Evolutionary conservation across 768 basidiomycete species (phyloP), one percentile per base, ranked within the genome.

Genomic region (Lenzites betulinus): DNA sequence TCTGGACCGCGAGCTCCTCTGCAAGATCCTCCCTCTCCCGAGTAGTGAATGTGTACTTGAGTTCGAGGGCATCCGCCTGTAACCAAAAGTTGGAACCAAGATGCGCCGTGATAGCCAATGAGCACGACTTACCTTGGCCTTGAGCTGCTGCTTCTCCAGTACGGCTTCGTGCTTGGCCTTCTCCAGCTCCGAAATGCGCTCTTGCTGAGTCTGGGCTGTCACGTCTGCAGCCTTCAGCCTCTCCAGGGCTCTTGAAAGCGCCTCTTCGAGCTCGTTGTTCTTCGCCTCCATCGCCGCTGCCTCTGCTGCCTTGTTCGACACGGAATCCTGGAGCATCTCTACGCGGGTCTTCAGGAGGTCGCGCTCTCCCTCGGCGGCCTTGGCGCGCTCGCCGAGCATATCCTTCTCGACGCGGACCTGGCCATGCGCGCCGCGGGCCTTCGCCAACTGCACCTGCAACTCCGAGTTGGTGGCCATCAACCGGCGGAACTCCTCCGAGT

Each of bases 391-490:
- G 22, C 67, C 73, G 47, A 92, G 70, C 38, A 83, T 75, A 50
- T 93, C 92, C 74, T 92, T 94, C 77, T 94, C 92, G 15, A 90
- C 90, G 16, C 89, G 85, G 6, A 89, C 81, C 68, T 90, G 87
- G 0, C 90, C 90, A 66, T 91, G 87, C 15, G 86, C 84, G 22
- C 85, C 83, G 54, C 90, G 87, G 51, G 92, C 88, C 74, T 90
- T 91, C 13, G 85, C 82, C 12, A 93, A 67, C 66, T 92, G 88
- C 35, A 86, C 76, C 67, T 92, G 90, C 50, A 85, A 78, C 7
- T 93, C 91, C 8, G 81, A 76, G 69, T 90, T 92, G 18, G 78
- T 66, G 1, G 66, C 59, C 59, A 73, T 74, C 42, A 83, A 64
- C 60, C 82, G 83, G 44, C 85, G 83, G 58, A 90, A 77, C 54